A percentile compares a stretch with the other conserved stretches of the same genome.
These are phyloP conservation scores for Aspergillus indologenus DNA, from an alignment of 495 filamentous ascomycete genomes.

Conservation along the genomic window DNA sequence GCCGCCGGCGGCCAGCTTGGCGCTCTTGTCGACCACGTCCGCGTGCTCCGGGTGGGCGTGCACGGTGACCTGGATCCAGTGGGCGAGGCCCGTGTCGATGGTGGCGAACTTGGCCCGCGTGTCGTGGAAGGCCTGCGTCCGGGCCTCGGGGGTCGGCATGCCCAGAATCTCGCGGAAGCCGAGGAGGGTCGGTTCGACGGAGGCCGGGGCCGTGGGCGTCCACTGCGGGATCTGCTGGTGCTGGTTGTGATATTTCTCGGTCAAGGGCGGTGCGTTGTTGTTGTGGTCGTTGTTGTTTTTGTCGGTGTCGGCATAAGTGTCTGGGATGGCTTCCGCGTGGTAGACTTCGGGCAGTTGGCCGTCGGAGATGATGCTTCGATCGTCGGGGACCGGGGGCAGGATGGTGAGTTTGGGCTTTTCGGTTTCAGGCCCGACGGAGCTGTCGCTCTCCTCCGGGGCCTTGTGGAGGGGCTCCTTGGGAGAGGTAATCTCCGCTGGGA, in stretches of 20 bases:
- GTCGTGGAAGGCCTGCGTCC: slow-evolving; percentile 66
- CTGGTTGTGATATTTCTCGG: too few relatives aligned
- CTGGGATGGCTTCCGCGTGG: slow-evolving; percentile 5
- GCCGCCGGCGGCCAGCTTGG: slow-evolving; percentile 27
- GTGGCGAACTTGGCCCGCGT: slow-evolving; percentile 66
- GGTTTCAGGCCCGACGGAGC: slow-evolving; percentile 6
- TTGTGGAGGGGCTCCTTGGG: neutral
- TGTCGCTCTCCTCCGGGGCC: slow-evolving; percentile 1
- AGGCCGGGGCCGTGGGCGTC: slow-evolving; percentile 14
- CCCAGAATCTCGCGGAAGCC: slow-evolving; percentile 72
- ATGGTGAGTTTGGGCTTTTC: slow-evolving; percentile 28
- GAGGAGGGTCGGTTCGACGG: slow-evolving; percentile 41
- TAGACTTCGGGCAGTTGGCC: slow-evolving; percentile 13
- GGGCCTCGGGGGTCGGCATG: slow-evolving; percentile 56
- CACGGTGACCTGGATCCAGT: slow-evolving; percentile 62
- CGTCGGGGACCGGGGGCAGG: slow-evolving; percentile 19
- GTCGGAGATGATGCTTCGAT: slow-evolving; percentile 17
- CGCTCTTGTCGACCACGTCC: slow-evolving; percentile 38
- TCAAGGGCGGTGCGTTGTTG: neutral
- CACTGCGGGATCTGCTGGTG: slow-evolving; percentile 1
- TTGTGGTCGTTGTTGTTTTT: too few relatives aligned
- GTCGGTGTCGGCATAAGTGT: slow-evolving; percentile 9
- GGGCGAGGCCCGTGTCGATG: slow-evolving; percentile 67
- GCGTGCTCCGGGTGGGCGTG: slow-evolving; percentile 51
- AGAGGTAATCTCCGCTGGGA: slow-evolving; percentile 1